Evolutionary conservation across 148 eudicot species (phyloP).

Genomic region (Euryodendron excelsum): DNA sequence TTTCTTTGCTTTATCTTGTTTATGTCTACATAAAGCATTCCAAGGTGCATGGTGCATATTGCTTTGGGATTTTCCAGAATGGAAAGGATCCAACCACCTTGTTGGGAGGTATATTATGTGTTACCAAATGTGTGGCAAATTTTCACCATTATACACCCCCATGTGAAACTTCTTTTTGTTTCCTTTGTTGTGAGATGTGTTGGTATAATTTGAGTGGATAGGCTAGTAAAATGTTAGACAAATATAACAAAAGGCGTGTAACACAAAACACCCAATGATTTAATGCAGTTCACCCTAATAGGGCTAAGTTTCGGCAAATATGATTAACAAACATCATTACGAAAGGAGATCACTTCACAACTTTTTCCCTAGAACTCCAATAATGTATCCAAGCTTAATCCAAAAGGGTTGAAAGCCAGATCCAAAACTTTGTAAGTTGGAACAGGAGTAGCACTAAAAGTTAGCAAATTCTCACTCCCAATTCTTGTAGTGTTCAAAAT

Average conservation of each 20-base stretch:
- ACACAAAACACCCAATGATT: neutral
- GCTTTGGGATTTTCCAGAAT: slow-evolving; percentile 88
- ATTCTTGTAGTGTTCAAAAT: neutral
- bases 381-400: neutral
- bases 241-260: neutral
- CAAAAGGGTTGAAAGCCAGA: neutral
- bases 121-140: neutral
- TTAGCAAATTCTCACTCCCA: neutral
- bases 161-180: neutral
- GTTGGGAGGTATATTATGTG: slow-evolving; percentile 72
- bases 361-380: neutral
- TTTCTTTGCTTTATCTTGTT: neutral
- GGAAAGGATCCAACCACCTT: slow-evolving; percentile 91
- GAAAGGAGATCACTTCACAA: neutral
- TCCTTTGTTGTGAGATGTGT: neutral
- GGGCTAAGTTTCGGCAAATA: neutral
- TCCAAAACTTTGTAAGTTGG: neutral
- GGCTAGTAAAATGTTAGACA: neutral
- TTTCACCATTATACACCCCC: neutral
- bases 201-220: neutral
- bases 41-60: slow-evolving; percentile 84
- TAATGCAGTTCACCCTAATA: neutral
- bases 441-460: neutral
- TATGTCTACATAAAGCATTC: slow-evolving; percentile 54
- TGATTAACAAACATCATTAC: neutral